Percentiles rank a stretch among this genome's conserved stretches.
These are phyloP conservation scores for Daldinia eschscholtzii DNA, from an alignment of 2,329 filamentous ascomycete species.

Conservation along the genomic window DNA sequence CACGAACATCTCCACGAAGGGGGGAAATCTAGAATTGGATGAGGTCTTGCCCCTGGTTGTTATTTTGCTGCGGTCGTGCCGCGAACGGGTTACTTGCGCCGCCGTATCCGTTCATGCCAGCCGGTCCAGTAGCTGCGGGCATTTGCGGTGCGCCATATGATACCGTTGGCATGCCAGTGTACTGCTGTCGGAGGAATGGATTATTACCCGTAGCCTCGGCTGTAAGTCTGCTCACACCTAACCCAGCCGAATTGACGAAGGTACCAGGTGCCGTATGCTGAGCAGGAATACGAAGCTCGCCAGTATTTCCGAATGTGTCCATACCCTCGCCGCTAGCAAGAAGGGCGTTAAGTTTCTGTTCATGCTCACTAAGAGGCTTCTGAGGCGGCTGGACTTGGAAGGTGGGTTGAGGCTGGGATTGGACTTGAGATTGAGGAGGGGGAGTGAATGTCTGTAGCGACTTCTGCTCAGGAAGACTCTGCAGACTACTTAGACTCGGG, in stretches of 20 bases:
- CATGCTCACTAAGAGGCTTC: constrained; percentile 71
- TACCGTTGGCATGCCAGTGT: constrained; percentile 78
- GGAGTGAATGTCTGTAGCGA: constrained; percentile 69
- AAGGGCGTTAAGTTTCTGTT: constrained; percentile 85
- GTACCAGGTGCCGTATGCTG: constrained; percentile 97
- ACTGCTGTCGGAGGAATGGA: constrained; percentile 88
- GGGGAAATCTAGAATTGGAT: constrained; percentile 68
- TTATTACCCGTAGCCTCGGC: constrained; percentile 84
- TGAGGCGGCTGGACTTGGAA: constrained; percentile 64
- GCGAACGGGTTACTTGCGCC: constrained; percentile 69
- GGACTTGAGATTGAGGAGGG: constrained; percentile 49
- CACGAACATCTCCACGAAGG: constrained; percentile 23
- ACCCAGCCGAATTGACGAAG: constrained; percentile 94
- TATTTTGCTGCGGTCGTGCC: constrained; percentile 62
- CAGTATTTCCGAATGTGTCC: constrained; percentile 98
- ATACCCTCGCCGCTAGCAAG: constrained; percentile 90
- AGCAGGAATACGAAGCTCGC: constrained; percentile 92
- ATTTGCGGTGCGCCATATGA: constrained; percentile 66
- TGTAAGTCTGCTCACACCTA: constrained; percentile 78
- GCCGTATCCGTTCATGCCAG: constrained; percentile 66
- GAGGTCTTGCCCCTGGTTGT: constrained; percentile 67
- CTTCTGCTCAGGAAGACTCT: constrained; percentile 81
- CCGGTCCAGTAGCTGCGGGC: constrained; percentile 69
- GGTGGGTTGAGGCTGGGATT: constrained; percentile 54
- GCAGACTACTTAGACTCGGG: constrained; percentile 75